Conservation (phyloP, 2,329 filamentous ascomycete genomes). For the Ophidiomyces ophidiicola region DNA sequence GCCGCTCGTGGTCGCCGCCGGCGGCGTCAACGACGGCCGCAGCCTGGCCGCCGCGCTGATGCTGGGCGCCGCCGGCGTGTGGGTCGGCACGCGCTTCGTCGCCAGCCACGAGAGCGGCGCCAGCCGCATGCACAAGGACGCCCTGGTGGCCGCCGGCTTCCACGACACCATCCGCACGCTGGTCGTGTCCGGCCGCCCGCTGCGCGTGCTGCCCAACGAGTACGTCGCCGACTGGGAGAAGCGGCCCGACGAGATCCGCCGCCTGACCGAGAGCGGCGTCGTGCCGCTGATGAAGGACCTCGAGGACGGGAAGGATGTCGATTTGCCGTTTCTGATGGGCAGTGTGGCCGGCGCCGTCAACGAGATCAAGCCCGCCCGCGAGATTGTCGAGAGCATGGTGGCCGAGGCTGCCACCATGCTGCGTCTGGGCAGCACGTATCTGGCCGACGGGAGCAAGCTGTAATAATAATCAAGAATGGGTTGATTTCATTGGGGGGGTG, state of each 20-base stretch:
- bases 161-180: constrained; percentile 72
- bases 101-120: constrained; percentile 71
- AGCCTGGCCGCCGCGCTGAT: constrained; percentile 70
- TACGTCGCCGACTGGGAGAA: constrained; percentile 75
- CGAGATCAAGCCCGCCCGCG: constrained; percentile 64
- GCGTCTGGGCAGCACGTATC: constrained; percentile 48
- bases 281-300: constrained; percentile 75
- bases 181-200: constrained; percentile 67
- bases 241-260: constrained; percentile 59
- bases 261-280: constrained; percentile 62
- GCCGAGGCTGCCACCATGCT: constrained; percentile 58
- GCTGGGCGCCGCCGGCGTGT: constrained; percentile 78
- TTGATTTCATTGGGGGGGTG: no score
- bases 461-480: no score
- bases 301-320: constrained; percentile 68
- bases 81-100: constrained; percentile 90
- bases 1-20: constrained; percentile 76
- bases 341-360: constrained; percentile 72
- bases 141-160: constrained; percentile 66
- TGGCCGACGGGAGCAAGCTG: constrained; percentile 26
- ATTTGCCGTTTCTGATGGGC: constrained; percentile 84
- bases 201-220: constrained; percentile 69
- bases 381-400: constrained; percentile 89
- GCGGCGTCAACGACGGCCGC: constrained; percentile 73
- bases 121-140: constrained; percentile 68